Evolutionary conservation across 805 yeast species (phyloP), one percentile per base, ranked within the genome.

Genomic region (Kuraishia piskuri): DNA sequence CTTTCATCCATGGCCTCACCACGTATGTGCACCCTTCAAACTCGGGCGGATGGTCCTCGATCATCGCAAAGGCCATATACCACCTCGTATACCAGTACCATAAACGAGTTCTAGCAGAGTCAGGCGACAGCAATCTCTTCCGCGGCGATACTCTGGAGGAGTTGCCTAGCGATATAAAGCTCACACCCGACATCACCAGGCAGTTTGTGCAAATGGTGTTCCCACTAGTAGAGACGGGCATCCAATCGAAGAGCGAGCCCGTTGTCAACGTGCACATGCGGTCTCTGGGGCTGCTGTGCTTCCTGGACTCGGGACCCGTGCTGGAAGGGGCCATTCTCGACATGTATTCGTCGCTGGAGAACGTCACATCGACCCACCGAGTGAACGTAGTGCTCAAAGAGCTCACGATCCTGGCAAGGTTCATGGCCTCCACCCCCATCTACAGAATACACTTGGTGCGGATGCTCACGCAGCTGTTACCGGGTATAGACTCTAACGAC

Each of bases 11-110:
- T 31, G 40, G 40, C 4, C 72, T 90, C 5, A 85, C 80, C 56
- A 88, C 96, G 20, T 88, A 85, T 67, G 84, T 83, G 2, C 97
- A 94, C 66, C 99, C 99, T 6, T 90, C 98, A 0, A 91, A 91
- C 65, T 67, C 75, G n/a, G 98, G 97, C 0, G 76, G 77, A n/a
- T 91, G 98, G 97, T 79, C 96, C 0, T 68, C 77, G 24, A 71
- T 84, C 3, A 78, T 92, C 26, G 76, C 95, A 0, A 80, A 80
- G 54, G 76, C 88, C 24, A 71, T 87, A n/a, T 76, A 78, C 56
- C 77, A 82, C 48, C 69, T 89, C 52, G 77, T 83, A 0, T 72
- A 76, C 50, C 78, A 78, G 57, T 83, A 81, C 55, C 89, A 84
- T 61, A 77, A 78, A 52, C 74, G 95, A 60, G 70, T 64, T 44